Evolutionary conservation across 140 eudicot species (phyloP), one percentile per base, ranked within the genome.

Genomic region (Stevia rebaudiana): DNA sequence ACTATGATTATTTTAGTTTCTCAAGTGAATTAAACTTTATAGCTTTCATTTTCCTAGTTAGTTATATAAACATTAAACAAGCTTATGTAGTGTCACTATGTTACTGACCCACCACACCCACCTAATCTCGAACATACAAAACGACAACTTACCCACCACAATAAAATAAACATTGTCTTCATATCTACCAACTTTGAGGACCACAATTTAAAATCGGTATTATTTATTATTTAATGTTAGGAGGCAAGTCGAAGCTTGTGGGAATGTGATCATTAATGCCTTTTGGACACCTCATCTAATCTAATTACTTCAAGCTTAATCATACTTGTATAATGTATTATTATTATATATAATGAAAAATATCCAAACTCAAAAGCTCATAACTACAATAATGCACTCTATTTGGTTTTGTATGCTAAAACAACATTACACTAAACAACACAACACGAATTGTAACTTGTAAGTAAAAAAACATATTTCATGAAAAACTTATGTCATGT

Each of bases 401-500:
- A 33, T 65, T 72, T 72, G n/a, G n/a, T 11, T 54, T 44, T 65
- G 51, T 46, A 23, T 56, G 15, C 42, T 56, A 30, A n/a, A 72
- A 33, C 33, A 67, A 65, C 76, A 70, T 70, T 59, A 57, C 47
- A 70, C 51, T 36, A 61, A 60, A 43, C 64, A 23, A 61, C 62
- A 65, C 72, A 73, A 42, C 72, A 73, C 16, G 15, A 73, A 53
- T 64, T 73, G 78, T 60, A 64, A 73, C 70, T 71, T n/a, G n/a
- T n/a, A n/a, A n/a, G n/a, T n/a, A n/a, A 62, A 71, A 61, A 42
- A 48, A 59, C 79, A 74, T 58, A 67, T 74, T 16, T 67, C 65
- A 67, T 67, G 24, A 60, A 60, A 66, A 75, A 52, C 70, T 75
- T 75, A 68, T 74, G 75, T 74, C 75, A 68, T 68, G 65, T 59